These are phyloP conservation scores for Boletellus deceptivus DNA, from an alignment of 1,284 basidiomycete species.

Conservation along the genomic window DNA sequence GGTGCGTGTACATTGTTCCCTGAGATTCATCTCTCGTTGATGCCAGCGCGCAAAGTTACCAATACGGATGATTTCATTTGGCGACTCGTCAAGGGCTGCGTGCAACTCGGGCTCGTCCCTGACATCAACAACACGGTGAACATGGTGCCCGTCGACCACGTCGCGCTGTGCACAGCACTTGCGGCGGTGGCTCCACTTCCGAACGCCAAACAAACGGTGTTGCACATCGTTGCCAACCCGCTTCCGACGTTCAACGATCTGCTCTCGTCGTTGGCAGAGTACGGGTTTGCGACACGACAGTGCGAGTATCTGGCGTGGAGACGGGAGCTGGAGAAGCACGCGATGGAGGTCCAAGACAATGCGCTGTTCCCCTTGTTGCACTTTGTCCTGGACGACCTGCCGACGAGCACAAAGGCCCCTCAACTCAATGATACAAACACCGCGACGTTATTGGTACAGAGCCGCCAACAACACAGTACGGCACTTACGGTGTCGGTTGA, in stretches of 20 bases:
- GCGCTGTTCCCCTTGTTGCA: constrained; percentile 97
- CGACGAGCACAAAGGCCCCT: constrained; percentile 93
- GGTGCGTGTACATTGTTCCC: constrained; percentile 48
- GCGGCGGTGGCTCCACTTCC: constrained; percentile 62
- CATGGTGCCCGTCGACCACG: constrained; percentile 98
- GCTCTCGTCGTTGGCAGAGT: constrained; percentile 70
- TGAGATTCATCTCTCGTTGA: background rate
- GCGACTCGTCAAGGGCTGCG: constrained; percentile 96
- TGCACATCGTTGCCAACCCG: constrained; percentile 88
- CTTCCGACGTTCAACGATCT: constrained; percentile 90
- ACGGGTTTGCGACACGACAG: constrained; percentile 79
- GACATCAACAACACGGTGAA: constrained; percentile 99
- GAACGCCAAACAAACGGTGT: constrained; percentile 60
- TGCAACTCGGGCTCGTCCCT: constrained; percentile 93
- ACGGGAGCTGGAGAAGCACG: constrained; percentile 89
- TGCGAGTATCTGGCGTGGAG: constrained; percentile 95
- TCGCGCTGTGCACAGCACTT: constrained; percentile 79
- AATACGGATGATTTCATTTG: constrained; percentile 99
- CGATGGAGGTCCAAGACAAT: constrained; percentile 91
- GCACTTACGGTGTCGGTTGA: constrained; percentile 70
- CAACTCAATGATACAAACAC: constrained; percentile 91
- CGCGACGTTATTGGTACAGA: constrained; percentile 51
- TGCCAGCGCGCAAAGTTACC: constrained; percentile 57
- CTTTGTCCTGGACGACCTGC: constrained; percentile 96
- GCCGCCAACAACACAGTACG: constrained; percentile 37